Conservation (phyloP, 495 filamentous ascomycete genomes). For the Hyaloscypha hepaticicola region DNA sequence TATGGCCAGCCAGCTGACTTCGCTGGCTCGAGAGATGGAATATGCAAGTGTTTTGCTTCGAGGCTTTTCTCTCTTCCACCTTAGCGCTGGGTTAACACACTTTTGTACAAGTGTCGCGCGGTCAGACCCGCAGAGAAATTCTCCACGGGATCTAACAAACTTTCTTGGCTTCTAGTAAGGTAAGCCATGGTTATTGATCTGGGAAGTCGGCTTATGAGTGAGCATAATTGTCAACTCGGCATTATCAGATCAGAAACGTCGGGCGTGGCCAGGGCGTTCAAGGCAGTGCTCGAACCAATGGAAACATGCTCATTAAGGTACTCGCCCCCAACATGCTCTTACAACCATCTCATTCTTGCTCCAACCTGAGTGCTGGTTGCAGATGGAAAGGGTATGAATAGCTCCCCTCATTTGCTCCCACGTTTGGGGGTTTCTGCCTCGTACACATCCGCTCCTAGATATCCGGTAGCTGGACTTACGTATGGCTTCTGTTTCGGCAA, state of each 20-base stretch:
- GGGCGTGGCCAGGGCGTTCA: not conserved
- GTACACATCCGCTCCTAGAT: not conserved
- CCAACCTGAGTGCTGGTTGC: not conserved
- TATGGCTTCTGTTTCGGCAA: not conserved
- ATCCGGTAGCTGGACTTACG: not conserved
- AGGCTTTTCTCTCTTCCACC: not conserved
- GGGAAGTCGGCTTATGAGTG: not conserved
- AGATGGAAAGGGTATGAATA: conserved; percentile 8
- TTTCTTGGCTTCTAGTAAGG: not conserved
- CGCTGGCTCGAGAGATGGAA: too few relatives aligned
- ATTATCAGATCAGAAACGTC: not conserved
- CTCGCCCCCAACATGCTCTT: not conserved
- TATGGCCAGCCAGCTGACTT: too few relatives aligned
- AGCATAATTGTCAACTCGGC: not conserved
- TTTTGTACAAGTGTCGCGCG: not conserved
- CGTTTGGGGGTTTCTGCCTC: conserved; percentile 2
- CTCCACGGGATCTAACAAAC: not conserved
- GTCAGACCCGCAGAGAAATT: not conserved
- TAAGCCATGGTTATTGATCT: not conserved
- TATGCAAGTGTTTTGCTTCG: not conserved
- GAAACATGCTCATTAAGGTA: conserved; percentile 3
- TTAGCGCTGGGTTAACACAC: not conserved
- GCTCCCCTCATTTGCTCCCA: not conserved
- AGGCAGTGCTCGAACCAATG: conserved; percentile 6
- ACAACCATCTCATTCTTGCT: not conserved